Evolutionary conservation across 495 filamentous ascomycete genomes (phyloP), one percentile per base, ranked within the genome.

Genomic region (Penicillium alfredii): DNA sequence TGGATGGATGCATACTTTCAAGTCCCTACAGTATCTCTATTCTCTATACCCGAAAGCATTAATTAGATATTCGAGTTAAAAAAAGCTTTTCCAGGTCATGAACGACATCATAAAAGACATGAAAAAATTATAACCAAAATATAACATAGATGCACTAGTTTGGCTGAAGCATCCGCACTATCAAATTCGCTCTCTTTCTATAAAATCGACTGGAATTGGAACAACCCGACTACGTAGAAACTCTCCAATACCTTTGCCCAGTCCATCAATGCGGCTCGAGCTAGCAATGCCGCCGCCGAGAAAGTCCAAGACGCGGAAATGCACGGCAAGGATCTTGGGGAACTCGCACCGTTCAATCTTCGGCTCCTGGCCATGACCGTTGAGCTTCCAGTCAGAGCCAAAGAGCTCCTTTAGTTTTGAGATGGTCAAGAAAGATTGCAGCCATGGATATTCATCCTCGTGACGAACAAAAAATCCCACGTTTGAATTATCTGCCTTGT

Each of bases 161-260:
- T 25, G 22, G 7, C 6, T 29, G 6, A 5, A 4, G 15, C 11
- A n/a, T 29, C 4, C 15, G 11, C 4, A 6, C 10, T 23, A 9
- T 23, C 9, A 23, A 23, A 23, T 23, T 6, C 21, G 5, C 9
- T 9, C 21, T 23, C 21, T 23, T 6, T 23, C 21, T 13, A 47
- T 19, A 34, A 47, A 47, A 8, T 38, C 28, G 21, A 35, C 30
- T 1, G 55, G 55, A 25, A 59, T 26, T 18, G 43, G 30, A 17
- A 59, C 53, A n/a, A 33, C 18, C 18, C 39, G 30, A n/a, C 39
- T 47, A 21, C 56, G 24, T 3, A 60, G 28, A 35, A 45, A 60
- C 38, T 57, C 56, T 2, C 39, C 56, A 41, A 60, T 35, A 30
- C 56, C 44, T 40, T 60, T 60, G 12, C 43, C 56, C 33, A 60